phyloP scores from a whole-genome alignment of 169 alveolate species.

The Cryptosporidium sp. region DNA sequence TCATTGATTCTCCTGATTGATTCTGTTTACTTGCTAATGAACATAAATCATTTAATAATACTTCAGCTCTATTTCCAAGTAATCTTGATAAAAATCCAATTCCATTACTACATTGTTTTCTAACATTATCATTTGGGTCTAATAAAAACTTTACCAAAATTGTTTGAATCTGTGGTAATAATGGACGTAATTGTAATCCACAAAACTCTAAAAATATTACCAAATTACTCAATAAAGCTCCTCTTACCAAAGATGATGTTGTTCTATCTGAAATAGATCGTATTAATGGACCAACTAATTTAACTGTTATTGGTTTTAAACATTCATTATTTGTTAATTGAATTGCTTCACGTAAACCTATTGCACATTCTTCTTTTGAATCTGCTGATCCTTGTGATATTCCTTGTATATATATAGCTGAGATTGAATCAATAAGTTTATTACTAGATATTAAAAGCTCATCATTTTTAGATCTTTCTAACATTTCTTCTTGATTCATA shows the following conservation, averaged over 20 bases:
- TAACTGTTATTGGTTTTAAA: constrained; percentile 78
- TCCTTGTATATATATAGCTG: constrained; percentile 69
- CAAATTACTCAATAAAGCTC: constrained; percentile 79
- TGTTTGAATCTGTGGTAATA: constrained; percentile 85
- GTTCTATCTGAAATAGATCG: constrained; percentile 79
- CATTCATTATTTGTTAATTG: constrained; percentile 55
- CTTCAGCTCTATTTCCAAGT: constrained; percentile 75
- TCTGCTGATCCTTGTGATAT: constrained; percentile 48
- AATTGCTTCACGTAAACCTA: constrained; percentile 72
- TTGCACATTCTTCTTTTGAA: constrained; percentile 74
- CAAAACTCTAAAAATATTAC: constrained; percentile 77
- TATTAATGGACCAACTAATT: constrained; percentile 82
- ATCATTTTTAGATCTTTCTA: neutral
- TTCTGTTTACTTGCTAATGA: constrained; percentile 66
- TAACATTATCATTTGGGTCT: constrained; percentile 74
- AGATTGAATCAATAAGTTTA: constrained; percentile 32
- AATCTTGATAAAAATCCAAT: constrained; percentile 67
- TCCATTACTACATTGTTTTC: constrained; percentile 58
- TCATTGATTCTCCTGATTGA: constrained; percentile 89
- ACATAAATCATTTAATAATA: constrained; percentile 76
- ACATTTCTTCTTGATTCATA: neutral
- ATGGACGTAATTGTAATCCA: constrained; percentile 79
- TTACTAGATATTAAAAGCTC: neutral
- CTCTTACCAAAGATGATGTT: constrained; percentile 77
- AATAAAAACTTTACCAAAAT: constrained; percentile 80